Base-by-base conservation (phyloP, 2,329 filamentous ascomycete species). In the Aureobasidium subglaciale region DNA sequence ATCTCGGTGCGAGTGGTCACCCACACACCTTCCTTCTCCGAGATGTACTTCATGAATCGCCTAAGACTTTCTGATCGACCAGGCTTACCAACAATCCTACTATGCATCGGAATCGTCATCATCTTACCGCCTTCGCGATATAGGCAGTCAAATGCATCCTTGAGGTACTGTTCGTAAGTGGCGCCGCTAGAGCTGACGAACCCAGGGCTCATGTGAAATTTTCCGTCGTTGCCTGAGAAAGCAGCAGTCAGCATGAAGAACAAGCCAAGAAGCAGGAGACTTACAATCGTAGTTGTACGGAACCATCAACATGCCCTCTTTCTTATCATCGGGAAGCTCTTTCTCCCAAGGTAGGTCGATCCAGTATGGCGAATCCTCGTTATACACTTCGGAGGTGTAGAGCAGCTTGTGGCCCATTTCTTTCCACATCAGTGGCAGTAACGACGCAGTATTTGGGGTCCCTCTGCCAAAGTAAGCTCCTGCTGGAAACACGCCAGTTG, bases 311-410 rank as follows among this genome's bases (percentile, higher is more conserved):
- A 76, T 71, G 15, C 78, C 77, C 58, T 79, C 74, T 22, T 66
- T 64, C 43, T 73, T 63, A 1, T 71, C 65, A n/a, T 68, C 64
- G 0, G 63, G 59, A 13, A 65, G 67, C 9, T 70, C 65, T 5
- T 71, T 68, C 65, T 81, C 79, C 35, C 71, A 67, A 0, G 77
- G 77, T 2, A 81, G 65, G 60, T 81, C 78, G 8, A 75, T 69
- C 78, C 77, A 81, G 63, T 80, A 80, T 0, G 78, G 78, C 8
- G 80, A 67, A 57, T 81, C 78, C 56, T 81, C 79, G 16, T 77
- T 76, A 58, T 80, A 81, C 1, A 71, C 72, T 59, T 82, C 78
- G 13, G 69, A 71, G 18, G 72, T 71, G 70, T 76, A 81, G 0
- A 79, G 63, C 1, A 81, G 68, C 57, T 73, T 71, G 55, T 75